Evolutionary conservation across 108 stramenopile genomes (phyloP).

Genomic region (Skeletonema menzelii): DNA sequence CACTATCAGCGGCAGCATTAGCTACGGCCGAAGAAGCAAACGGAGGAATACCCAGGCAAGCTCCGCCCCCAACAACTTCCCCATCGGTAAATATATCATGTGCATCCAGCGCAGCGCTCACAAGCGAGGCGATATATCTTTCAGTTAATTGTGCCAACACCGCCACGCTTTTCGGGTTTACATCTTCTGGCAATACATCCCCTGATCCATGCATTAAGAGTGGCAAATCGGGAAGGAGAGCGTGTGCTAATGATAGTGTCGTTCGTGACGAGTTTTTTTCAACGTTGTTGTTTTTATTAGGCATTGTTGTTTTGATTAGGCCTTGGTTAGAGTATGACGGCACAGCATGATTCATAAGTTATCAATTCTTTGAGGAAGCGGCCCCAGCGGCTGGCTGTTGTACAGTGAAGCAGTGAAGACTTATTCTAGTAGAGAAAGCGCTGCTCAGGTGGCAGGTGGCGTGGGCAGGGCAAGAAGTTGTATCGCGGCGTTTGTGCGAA

Average conservation of each 20-base stretch:
- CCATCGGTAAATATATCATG: slow-evolving; percentile 77
- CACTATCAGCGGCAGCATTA: slow-evolving; percentile 2
- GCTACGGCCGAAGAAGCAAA: slow-evolving; percentile 5
- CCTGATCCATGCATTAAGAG: slow-evolving; percentile 81
- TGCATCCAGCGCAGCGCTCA: slow-evolving; percentile 75
- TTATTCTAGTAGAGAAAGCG: too few species aligned
- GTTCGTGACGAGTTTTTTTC: background rate
- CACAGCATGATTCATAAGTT: background rate
- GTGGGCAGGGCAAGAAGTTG: too few species aligned
- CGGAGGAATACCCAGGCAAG: slow-evolving; percentile 28
- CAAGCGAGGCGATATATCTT: slow-evolving; percentile 66
- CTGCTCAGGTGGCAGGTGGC: too few species aligned
- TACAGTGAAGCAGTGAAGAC: too few species aligned
- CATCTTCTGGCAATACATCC: slow-evolving; percentile 61
- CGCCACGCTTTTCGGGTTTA: slow-evolving; percentile 60
- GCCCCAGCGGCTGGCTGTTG: background rate
- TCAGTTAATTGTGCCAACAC: slow-evolving; percentile 68
- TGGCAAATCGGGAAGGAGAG: slow-evolving; percentile 67
- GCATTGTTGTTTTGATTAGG: background rate
- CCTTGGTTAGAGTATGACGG: background rate
- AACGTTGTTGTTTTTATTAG: background rate
- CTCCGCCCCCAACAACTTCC: slow-evolving; percentile 39
- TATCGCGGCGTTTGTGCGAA: too few species aligned
- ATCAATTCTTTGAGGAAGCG: background rate
- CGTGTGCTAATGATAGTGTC: slow-evolving; percentile 34